Conservation (phyloP, 139 green algal genomes). For the Limnomonas spitsbergensis region DNA sequence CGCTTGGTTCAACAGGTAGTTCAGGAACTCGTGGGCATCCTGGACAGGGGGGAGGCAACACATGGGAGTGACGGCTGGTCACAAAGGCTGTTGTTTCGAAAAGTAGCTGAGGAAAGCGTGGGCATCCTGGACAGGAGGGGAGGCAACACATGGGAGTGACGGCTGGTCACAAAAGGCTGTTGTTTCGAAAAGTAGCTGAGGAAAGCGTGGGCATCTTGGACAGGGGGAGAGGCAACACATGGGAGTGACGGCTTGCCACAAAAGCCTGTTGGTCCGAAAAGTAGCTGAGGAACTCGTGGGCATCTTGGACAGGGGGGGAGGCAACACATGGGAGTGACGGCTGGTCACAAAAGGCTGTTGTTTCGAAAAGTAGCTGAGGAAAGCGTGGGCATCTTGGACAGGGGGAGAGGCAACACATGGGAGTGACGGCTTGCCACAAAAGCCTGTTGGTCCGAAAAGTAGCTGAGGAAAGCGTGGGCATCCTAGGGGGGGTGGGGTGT, state of each 20-base stretch:
- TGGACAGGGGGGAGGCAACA: slow-evolving; percentile 39
- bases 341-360: background rate
- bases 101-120: background rate
- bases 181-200: no score
- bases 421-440: no score
- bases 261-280: slow-evolving; percentile 78
- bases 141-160: no score
- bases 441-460: no score
- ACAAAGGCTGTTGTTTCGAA: background rate
- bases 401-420: no score
- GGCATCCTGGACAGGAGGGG: no score
- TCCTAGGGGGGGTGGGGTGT: no score
- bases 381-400: background rate
- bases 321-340: background rate
- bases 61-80: background rate
- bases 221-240: background rate
- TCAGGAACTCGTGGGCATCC: slow-evolving; percentile 98
- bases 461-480: no score
- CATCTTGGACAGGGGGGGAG: slow-evolving; percentile 73
- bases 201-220: no score
- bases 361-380: background rate
- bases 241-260: background rate
- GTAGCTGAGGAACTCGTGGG: slow-evolving; percentile 97
- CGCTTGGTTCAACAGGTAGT: slow-evolving; percentile 91
- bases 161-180: no score